These are phyloP conservation scores for Phytophthora fragariaefolia DNA, from an alignment of 352 stramenopile genomes.

Conservation along the genomic window DNA sequence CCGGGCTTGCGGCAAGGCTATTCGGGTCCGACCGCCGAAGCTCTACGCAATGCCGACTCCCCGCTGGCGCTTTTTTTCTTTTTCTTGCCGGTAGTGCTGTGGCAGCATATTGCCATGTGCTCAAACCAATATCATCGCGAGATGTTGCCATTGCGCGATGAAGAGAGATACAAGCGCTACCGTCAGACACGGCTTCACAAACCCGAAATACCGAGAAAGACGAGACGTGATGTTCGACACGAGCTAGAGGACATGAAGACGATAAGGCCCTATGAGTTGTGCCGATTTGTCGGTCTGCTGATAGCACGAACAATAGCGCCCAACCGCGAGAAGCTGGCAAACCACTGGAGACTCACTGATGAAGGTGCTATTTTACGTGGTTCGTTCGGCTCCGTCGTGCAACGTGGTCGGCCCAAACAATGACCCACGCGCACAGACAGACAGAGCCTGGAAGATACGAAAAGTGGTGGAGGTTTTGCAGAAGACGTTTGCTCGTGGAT, in stretches of 20 bases:
- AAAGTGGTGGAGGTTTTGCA: neutral
- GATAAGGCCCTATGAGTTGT: neutral
- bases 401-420: neutral
- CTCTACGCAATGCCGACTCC: neutral
- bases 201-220: neutral
- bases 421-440: neutral
- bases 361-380: neutral
- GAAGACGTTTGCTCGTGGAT: neutral
- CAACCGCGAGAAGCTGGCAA: neutral
- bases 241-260: neutral
- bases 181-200: neutral
- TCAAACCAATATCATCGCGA: neutral
- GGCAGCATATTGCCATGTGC: neutral
- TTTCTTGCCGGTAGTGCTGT: neutral
- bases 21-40: neutral
- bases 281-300: neutral
- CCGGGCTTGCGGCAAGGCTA: conserved; percentile 9
- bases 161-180: neutral
- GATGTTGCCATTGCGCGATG: neutral
- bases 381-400: neutral
- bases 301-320: neutral
- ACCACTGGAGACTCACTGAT: neutral
- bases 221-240: neutral
- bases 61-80: neutral
- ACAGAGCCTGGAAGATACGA: neutral